Base-by-base conservation (phyloP, 352 stramenopile genomes). In the Pythium folliculosum region DNA sequence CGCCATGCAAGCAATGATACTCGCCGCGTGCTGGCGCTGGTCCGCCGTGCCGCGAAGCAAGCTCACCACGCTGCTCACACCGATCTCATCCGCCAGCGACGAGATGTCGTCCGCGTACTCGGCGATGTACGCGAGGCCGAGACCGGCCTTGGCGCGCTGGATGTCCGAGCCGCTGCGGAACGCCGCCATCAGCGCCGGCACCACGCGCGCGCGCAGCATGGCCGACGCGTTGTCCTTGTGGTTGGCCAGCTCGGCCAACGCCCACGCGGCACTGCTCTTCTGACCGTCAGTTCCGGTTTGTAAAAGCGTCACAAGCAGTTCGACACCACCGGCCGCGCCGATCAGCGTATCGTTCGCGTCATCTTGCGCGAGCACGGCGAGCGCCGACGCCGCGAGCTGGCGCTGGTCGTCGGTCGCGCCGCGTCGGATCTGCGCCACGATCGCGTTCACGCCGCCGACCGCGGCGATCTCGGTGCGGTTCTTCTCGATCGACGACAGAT, bases 251-350 rank as follows among this genome's bases (percentile, higher is more conserved):
- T 60, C 63, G 12, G 51, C 27, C 21, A 69, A 21, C 23, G 63
- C 63, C 63, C 53, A 69, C 45, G 45, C 63, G 0, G 53, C 54
- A 12, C 63, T 69, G 32, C 50, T 69, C 44, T 60, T 63, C 54
- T 69, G 63, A 9, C 44, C 53, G 0, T 59, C 45, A 2, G 44
- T 69, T 13, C 53, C 63, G 5, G n/a, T 48, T 3, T 17, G 44
- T 30, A 69, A 25, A 12, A 64, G 27, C 4, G 14, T 30, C 30
- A 69, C 53, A 12, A 69, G 35, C 22, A 53, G 17, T 35, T 69
- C 54, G 0, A 69, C 38, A 13, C 45, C 63, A 3, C 54, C 63
- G 5, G 63, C 54, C 13, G 30, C 53, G 4, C 53, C 63, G 16
- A 69, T 69, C 17, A 44, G 19, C 6, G 17, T 8, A 35, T 69